Percentiles rank a stretch among this genome's conserved stretches.
phyloP scores from a whole-genome alignment of 2,329 filamentous ascomycete species.

The Xylaria polymorpha region DNA sequence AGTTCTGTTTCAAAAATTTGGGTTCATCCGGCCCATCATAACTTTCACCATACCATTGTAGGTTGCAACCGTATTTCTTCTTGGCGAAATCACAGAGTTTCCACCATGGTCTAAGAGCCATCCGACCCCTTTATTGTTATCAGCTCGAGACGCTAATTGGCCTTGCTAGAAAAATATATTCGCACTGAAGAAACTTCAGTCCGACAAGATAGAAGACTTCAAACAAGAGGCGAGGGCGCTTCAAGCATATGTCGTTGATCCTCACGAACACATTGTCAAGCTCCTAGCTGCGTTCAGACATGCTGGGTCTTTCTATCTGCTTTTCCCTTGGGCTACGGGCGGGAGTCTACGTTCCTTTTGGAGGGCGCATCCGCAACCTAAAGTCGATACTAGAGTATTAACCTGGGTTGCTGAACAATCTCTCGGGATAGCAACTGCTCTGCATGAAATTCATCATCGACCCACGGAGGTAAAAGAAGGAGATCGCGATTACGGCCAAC shows the following conservation, averaged over 20 bases:
- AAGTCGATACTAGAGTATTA: not conserved
- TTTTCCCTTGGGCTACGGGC: conserved; percentile 11
- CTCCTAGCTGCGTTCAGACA: conserved; percentile 5
- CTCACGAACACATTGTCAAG: not conserved
- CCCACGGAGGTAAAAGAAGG: not conserved
- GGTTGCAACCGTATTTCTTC: not conserved
- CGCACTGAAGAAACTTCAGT: conserved; percentile 3
- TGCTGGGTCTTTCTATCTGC: conserved; percentile 1
- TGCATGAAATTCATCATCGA: not conserved
- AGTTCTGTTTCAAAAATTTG: not conserved
- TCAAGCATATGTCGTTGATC: not conserved
- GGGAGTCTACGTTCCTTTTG: conserved; percentile 6
- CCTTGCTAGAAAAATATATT: not conserved
- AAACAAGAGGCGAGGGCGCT: conserved; percentile 1
- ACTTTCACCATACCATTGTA: not conserved
- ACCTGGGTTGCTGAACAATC: not conserved
- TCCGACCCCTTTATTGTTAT: too few relatives aligned
- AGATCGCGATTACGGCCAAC: not conserved
- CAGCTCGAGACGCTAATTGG: not conserved
- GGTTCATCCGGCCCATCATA: not conserved
- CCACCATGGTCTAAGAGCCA: not conserved
- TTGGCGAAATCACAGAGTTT: not conserved
- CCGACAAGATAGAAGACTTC: not conserved
- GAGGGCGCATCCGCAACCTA: not conserved
- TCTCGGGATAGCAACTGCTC: not conserved